Percentiles rank a stretch among this genome's conserved stretches.
Evolutionary conservation across 768 basidiomycete genomes (phyloP).

Genomic region (Suillus fuscotomentosus): DNA sequence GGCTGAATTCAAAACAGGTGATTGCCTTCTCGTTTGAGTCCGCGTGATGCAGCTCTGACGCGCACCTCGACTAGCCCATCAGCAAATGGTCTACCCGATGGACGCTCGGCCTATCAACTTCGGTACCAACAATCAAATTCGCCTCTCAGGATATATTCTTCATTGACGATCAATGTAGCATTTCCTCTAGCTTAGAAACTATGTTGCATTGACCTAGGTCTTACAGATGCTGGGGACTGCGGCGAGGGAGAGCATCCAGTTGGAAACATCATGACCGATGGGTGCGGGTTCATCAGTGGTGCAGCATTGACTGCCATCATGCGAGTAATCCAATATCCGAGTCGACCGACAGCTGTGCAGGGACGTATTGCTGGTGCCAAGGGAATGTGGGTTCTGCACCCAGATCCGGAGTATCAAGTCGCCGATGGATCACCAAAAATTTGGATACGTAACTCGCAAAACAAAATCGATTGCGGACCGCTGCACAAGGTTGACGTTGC

Average conservation of each 20-base stretch:
- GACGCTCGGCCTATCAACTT: slow-evolving; percentile 64
- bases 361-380: slow-evolving; percentile 60
- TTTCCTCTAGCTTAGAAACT: not conserved
- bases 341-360: slow-evolving; percentile 56
- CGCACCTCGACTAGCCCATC: slow-evolving; percentile 44
- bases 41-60: not conserved
- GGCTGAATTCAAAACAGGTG: slow-evolving; percentile 58
- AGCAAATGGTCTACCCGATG: slow-evolving; percentile 67
- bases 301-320: slow-evolving; percentile 46
- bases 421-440: slow-evolving; percentile 44
- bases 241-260: slow-evolving; percentile 37
- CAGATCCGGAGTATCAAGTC: slow-evolving; percentile 33
- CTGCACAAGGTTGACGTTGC: slow-evolving; percentile 27
- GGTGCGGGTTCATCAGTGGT: slow-evolving; percentile 66
- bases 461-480: slow-evolving; percentile 48
- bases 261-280: slow-evolving; percentile 64
- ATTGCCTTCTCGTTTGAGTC: slow-evolving; percentile 8
- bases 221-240: slow-evolving; percentile 14
- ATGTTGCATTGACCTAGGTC: not conserved
- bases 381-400: slow-evolving; percentile 60
- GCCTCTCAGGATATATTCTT: slow-evolving; percentile 46
- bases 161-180: slow-evolving; percentile 52
- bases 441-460: slow-evolving; percentile 63
- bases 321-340: slow-evolving; percentile 27
- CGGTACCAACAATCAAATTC: slow-evolving; percentile 58